Evolutionary conservation across 2,329 filamentous ascomycete genomes (phyloP).

Genomic region (Fusarium dlaminii): DNA sequence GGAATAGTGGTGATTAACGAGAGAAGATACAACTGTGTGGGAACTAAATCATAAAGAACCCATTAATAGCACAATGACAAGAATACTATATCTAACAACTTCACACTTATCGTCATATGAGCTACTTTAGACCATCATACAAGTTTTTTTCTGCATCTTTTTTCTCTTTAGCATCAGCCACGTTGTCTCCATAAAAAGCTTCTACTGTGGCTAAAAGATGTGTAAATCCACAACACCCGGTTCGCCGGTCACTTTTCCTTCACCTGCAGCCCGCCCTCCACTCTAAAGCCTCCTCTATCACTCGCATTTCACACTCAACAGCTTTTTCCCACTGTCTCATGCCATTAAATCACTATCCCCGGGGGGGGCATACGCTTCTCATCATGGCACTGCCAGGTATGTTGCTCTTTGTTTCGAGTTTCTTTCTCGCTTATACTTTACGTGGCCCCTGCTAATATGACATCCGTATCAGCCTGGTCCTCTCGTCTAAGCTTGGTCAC

Average conservation of each 20-base stretch:
- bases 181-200: background rate
- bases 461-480: conserved; percentile 18
- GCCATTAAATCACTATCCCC: background rate
- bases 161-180: conserved; percentile 4
- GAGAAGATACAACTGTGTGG: background rate
- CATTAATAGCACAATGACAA: no score
- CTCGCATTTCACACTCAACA: conserved; percentile 20
- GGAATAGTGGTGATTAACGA: background rate
- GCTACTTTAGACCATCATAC: background rate
- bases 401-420: background rate
- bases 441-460: conserved; percentile 21
- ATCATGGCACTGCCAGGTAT: background rate
- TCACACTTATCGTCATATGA: background rate
- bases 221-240: conserved; percentile 37
- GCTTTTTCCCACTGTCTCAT: conserved; percentile 4
- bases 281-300: conserved; percentile 33
- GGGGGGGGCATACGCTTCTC: background rate
- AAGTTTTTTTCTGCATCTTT: conserved; percentile 1
- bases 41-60: background rate
- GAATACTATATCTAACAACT: background rate
- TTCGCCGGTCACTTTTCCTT: conserved; percentile 41
- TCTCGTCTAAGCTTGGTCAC: conserved; percentile 30
- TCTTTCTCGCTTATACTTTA: background rate
- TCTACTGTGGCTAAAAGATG: conserved; percentile 12
- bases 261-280: conserved; percentile 23